Evolutionary conservation across 2,329 filamentous ascomycete genomes (phyloP).

Genomic region (Penicillium sp.): DNA sequence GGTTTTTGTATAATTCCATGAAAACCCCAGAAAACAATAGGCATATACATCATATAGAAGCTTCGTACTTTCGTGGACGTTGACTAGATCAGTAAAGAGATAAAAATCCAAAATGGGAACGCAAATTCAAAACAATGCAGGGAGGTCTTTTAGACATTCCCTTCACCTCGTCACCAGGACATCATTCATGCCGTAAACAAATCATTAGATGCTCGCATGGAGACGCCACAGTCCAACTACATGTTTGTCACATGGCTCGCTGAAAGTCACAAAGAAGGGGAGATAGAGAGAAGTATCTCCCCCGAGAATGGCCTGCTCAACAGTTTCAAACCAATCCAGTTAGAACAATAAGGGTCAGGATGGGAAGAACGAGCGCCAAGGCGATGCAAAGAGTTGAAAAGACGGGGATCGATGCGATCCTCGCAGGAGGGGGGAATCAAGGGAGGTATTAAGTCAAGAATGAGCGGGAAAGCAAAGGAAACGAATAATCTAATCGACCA

Average conservation of each 20-base stretch:
- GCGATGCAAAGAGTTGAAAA: constrained; percentile 18
- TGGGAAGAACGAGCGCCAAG: constrained; percentile 26
- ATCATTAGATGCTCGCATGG: constrained; percentile 14
- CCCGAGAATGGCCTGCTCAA: constrained; percentile 20
- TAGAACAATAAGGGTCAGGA: constrained; percentile 19
- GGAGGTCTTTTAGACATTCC: not conserved
- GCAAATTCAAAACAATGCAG: constrained; percentile 10
- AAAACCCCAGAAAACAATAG: constrained; percentile 13
- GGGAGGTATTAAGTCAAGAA: constrained; percentile 8
- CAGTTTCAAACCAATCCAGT: constrained; percentile 32
- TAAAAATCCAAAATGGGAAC: constrained; percentile 17
- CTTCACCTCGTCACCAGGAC: constrained; percentile 12
- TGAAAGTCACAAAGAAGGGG: constrained; percentile 8
- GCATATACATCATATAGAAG: constrained; percentile 38
- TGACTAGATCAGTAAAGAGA: constrained; percentile 19
- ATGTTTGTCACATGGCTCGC: constrained; percentile 4
- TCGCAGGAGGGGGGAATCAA: constrained; percentile 8
- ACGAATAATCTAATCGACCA: constrained; percentile 38
- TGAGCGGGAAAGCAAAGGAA: constrained; percentile 8
- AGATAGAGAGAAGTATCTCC: constrained; percentile 14
- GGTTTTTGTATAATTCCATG: not conserved
- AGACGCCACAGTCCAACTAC: constrained; percentile 9
- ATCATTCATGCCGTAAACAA: constrained; percentile 16
- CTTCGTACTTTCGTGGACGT: constrained; percentile 33
- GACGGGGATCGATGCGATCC: constrained; percentile 2